phyloP scores from a whole-genome alignment of 805 yeast genomes.

The Monosporozyma unispora region DNA sequence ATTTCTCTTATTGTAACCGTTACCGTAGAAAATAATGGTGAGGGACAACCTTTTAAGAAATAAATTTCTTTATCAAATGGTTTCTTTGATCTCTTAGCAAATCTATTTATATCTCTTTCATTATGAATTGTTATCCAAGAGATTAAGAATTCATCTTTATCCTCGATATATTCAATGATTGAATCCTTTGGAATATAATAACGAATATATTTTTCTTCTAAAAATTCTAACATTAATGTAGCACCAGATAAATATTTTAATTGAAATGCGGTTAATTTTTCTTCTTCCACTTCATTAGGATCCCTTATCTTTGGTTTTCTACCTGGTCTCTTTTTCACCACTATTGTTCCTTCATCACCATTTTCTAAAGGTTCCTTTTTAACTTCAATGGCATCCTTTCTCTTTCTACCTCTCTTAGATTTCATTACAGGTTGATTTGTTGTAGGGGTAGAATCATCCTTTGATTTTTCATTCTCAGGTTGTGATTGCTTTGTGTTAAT shows the following conservation, averaged over 20 bases:
- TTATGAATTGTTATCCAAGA: conserved; percentile 31
- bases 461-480: neutral
- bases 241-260: conserved; percentile 61
- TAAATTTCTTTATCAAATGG: conserved; percentile 12
- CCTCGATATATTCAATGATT: conserved; percentile 45
- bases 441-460: neutral
- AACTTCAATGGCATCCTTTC: neutral
- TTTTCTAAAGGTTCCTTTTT: neutral
- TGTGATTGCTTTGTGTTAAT: too few species aligned
- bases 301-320: conserved; percentile 5
- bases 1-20: conserved; percentile 59
- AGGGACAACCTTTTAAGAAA: conserved; percentile 31
- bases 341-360: neutral
- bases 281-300: conserved; percentile 34
- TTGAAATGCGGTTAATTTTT: conserved; percentile 61
- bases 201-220: conserved; percentile 68
- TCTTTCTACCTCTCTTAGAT: neutral
- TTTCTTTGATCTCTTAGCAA: conserved; percentile 14
- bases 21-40: conserved; percentile 44
- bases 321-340: conserved; percentile 5
- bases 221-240: conserved; percentile 74
- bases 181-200: conserved; percentile 70
- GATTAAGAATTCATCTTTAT: conserved; percentile 21
- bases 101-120: conserved; percentile 20
- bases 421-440: neutral